Base-by-base conservation (phyloP, 345 rosid genomes). In the Sapria himalayana region DNA sequence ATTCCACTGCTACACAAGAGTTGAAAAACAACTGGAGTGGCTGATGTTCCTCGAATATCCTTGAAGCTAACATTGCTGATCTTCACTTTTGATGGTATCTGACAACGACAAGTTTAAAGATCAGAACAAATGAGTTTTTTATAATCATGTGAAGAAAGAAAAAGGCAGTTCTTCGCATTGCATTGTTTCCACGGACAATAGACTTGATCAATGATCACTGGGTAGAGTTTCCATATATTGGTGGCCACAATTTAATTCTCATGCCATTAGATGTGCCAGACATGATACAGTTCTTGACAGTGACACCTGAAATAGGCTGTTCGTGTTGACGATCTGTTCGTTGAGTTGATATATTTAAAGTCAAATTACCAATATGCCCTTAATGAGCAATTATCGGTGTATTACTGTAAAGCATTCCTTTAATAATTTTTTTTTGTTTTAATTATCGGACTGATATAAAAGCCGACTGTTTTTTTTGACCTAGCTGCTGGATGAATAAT, bases 171-270 rank as follows among this genome's bases (percentile, higher is more conserved):
- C 48, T 43, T 1, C 11, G 41, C 15, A n/a, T 53, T 13, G 58
- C 51, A 53, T 10, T 37, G 37, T 9, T 29, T 23, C 31, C 36
- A 53, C 19, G 58, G 51, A 40, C 51, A 53, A 36, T 53, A 53
- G 4, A 37, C 20, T 25, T 25, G 31, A 9, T 25, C 31, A 25
- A 25, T 25, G 9, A 25, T 25, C 5, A 25, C 9, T 5, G 31
- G 31, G 31, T 25, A 25, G 31, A 5, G 31, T 9, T 9, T 5
- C 31, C 31, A 25, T 25, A 25, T 5, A 5, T 5, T 25, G 31
- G 7, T 5, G 85, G 92, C 78, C 73, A 78, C 10, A 63, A 58
- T 49, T 78, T 78, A 60, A 78, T 63, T 19, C 85, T 62, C 2
- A 72, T 40, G 0, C 81, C 78, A 15, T 74, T 74, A 13, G 15